Base-by-base conservation (phyloP, 2,329 filamentous ascomycete species). In the Geosmithia putterillii region DNA sequence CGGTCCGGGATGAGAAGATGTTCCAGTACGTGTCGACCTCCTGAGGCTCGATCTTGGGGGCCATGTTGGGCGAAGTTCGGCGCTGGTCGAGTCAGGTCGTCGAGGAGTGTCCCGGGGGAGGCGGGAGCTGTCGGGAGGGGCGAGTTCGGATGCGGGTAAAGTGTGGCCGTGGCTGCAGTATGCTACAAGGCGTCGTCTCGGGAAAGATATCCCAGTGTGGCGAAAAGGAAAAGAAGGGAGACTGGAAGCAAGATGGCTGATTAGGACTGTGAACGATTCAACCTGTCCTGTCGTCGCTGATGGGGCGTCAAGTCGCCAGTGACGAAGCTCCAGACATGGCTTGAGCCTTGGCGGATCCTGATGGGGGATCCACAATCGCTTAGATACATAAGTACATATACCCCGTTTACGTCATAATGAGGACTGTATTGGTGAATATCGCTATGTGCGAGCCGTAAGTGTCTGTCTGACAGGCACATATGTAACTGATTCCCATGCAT, bases 21-120 rank as follows among this genome's bases (percentile, higher is more conserved):
- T 78, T 78, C 75, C 75, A 79, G 60, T 79, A 79, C 42, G 75
- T 79, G 53, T 79, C 75, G 52, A 79, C 75, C 59, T 79, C 75
- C 54, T 72, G 66, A 44, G 74, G 62, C 58, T 79, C 75, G 58
- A 79, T 79, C 57, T 74, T 73, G 56, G 74, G 74, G 51, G 74
- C 66, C 73, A 77, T 77, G 52, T 45, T 61, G 57, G 51, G 49
- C 47, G 51, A 40, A 41, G 45, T 35, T 48, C 40, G 46, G 18
- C 14, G 7, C 43, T 38, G 10, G 35, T 17, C 7, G 25, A 7
- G 32, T 4, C 25, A 36, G 8, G 25, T 19, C 14, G 7, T 8
- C 15, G 7, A 38, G 9, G 35, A 7, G 9, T 18, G 35, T 38
- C 15, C 14, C 9, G 9, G 35, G 14, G 18, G 19, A n/a, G 8